A percentile compares a stretch with the other conserved stretches of the same genome.
These are phyloP conservation scores for Carpinus viminea DNA, from an alignment of 306 rosid species.

Conservation along the genomic window DNA sequence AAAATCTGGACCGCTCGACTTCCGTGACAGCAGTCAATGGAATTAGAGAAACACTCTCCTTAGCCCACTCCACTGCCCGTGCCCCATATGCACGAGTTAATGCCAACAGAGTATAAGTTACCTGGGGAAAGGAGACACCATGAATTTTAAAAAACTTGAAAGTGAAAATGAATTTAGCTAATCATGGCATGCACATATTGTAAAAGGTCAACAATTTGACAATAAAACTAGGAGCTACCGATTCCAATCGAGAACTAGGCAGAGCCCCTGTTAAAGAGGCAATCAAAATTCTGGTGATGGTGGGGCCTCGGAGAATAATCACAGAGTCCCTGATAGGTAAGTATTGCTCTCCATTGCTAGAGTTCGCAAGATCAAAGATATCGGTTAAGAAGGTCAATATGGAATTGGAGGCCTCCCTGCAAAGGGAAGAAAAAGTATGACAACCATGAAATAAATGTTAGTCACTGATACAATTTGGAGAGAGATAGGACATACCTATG, in stretches of 20 bases:
- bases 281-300: constrained; percentile 77
- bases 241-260: constrained; percentile 87
- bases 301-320: constrained; percentile 77
- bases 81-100: constrained; percentile 70
- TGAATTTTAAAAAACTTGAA: constrained; percentile 20
- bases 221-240: constrained; percentile 49
- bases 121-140: constrained; percentile 48
- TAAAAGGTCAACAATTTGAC: not conserved
- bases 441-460: constrained; percentile 4
- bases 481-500: constrained; percentile 60
- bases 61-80: constrained; percentile 86
- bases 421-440: constrained; percentile 27
- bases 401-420: constrained; percentile 97
- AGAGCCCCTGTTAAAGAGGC: constrained; percentile 93
- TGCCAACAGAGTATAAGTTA: constrained; percentile 72
- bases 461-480: not conserved
- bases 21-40: constrained; percentile 90
- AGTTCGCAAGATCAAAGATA: constrained; percentile 76
- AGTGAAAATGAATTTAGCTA: not conserved
- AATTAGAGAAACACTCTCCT: constrained; percentile 64
- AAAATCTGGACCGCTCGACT: constrained; percentile 75
- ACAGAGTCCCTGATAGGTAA: constrained; percentile 66
- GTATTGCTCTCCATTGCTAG: constrained; percentile 61
- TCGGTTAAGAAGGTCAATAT: constrained; percentile 94
- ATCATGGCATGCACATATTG: not conserved